Percentiles rank a stretch among this genome's conserved stretches.
These are phyloP conservation scores for Fragaria iinumae DNA, from an alignment of 306 rosid genomes.

Conservation along the genomic window DNA sequence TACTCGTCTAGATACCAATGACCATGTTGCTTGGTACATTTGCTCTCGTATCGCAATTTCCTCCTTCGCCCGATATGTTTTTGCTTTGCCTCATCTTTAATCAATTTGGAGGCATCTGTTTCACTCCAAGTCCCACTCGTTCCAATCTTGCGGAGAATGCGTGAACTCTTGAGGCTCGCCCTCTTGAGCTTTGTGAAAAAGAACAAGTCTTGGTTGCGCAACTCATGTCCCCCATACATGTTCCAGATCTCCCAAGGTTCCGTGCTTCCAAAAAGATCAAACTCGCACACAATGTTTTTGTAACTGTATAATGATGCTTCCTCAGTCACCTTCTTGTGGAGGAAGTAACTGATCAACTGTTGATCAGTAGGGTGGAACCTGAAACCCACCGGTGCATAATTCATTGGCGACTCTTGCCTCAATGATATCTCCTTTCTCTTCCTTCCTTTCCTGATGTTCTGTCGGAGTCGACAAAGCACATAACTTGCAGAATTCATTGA, in stretches of 20 bases:
- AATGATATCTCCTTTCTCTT: neutral
- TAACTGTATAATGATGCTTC: neutral
- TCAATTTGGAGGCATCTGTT: neutral
- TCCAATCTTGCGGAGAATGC: neutral
- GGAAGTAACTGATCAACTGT: neutral
- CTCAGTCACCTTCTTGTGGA: neutral
- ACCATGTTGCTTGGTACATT: neutral
- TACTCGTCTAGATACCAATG: neutral
- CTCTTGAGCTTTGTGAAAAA: neutral
- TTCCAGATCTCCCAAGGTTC: conserved; percentile 3
- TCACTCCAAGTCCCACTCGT: neutral
- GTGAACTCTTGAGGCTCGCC: neutral
- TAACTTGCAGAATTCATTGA: neutral
- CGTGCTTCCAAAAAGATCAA: neutral
- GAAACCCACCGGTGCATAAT: neutral
- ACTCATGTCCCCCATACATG: neutral
- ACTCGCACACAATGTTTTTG: neutral
- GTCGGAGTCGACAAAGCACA: neutral
- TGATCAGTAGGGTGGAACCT: conserved; percentile 4
- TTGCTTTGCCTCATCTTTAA: neutral
- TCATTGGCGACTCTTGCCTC: neutral
- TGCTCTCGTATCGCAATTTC: neutral
- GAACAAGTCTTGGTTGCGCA: neutral
- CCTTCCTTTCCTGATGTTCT: neutral
- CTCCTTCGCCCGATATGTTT: neutral